Evolutionary conservation across 257 asterid species (phyloP).

Genomic region (Scutellaria barbata): DNA sequence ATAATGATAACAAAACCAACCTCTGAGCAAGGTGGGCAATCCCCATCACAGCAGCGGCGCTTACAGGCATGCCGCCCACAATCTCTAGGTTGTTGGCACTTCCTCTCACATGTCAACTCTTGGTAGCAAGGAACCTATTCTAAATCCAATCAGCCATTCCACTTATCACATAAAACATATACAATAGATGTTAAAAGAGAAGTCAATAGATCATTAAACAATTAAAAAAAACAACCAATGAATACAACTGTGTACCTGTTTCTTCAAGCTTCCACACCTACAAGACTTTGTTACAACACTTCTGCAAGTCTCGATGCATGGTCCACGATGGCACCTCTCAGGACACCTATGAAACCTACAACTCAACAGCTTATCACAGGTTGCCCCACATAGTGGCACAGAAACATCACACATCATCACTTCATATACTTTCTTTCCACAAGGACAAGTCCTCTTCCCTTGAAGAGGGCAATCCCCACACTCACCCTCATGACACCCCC

Average conservation of each 20-base stretch:
- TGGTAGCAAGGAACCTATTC: conserved; percentile 91
- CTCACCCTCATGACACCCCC: conserved; percentile 83
- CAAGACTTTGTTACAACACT: conserved; percentile 74
- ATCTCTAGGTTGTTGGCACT: conserved; percentile 80
- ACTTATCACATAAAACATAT: conserved; percentile 30
- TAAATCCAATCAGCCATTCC: conserved; percentile 52
- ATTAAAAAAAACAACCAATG: conserved; percentile 21
- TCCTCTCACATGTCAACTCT: conserved; percentile 92
- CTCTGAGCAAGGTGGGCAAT: conserved; percentile 96
- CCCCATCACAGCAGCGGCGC: conserved; percentile 96
- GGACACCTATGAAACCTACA: conserved; percentile 89
- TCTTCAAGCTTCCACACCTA: conserved; percentile 93
- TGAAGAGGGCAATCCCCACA: conserved; percentile 85
- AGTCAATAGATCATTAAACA: neutral
- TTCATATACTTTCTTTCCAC: conserved; percentile 77
- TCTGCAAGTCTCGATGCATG: conserved; percentile 79
- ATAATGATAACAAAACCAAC: conserved; percentile 41
- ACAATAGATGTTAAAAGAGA: neutral
- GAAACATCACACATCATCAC: conserved; percentile 85
- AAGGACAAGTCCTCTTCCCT: conserved; percentile 91
- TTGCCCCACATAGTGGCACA: conserved; percentile 76
- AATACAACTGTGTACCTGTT: conserved; percentile 60
- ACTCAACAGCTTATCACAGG: conserved; percentile 72
- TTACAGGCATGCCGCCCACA: conserved; percentile 93
- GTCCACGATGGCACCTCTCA: conserved; percentile 92